Evolutionary conservation across 495 filamentous ascomycete species (phyloP).

Genomic region (Aspergillus nanangensis): DNA sequence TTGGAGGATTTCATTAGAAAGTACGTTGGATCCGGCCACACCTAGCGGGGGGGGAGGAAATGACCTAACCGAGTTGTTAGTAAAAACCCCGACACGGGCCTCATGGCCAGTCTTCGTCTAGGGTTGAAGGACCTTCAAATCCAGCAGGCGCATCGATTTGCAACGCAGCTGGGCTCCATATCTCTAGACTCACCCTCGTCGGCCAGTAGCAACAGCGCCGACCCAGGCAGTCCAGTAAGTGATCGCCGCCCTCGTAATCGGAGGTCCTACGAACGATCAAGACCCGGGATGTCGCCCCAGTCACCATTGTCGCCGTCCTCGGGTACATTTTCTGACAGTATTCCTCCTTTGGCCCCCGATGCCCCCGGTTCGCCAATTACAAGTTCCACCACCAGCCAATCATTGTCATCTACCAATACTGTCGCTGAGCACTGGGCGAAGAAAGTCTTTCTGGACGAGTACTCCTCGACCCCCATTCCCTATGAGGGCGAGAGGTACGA

Average conservation of each 20-base stretch:
- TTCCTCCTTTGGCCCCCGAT: constrained; percentile 36
- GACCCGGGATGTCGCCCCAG: constrained; percentile 28
- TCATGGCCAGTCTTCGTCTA: constrained; percentile 30
- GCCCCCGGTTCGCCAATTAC: constrained; percentile 37
- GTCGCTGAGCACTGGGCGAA: constrained; percentile 48
- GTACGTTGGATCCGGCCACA: constrained; percentile 24
- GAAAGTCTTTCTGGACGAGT: constrained; percentile 39
- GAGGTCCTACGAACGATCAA: constrained; percentile 37
- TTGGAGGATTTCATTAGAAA: constrained; percentile 42
- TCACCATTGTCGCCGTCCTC: constrained; percentile 31
- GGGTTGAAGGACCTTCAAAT: constrained; percentile 30
- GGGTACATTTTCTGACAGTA: constrained; percentile 28
- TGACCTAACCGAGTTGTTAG: constrained; percentile 11
- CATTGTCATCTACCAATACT: constrained; percentile 20
- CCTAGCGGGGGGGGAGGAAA: neutral
- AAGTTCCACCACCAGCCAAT: constrained; percentile 35
- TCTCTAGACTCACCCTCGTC: constrained; percentile 27
- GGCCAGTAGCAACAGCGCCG: constrained; percentile 23
- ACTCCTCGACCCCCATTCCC: constrained; percentile 36
- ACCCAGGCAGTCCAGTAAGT: constrained; percentile 24
- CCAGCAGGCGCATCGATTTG: constrained; percentile 34
- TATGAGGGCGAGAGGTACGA: constrained; percentile 38
- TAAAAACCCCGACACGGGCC: constrained; percentile 21
- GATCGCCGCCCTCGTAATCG: constrained; percentile 28
- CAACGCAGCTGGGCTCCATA: constrained; percentile 32